phyloP scores from a whole-genome alignment of 495 filamentous ascomycete species.

The Apiosordaria backusii region DNA sequence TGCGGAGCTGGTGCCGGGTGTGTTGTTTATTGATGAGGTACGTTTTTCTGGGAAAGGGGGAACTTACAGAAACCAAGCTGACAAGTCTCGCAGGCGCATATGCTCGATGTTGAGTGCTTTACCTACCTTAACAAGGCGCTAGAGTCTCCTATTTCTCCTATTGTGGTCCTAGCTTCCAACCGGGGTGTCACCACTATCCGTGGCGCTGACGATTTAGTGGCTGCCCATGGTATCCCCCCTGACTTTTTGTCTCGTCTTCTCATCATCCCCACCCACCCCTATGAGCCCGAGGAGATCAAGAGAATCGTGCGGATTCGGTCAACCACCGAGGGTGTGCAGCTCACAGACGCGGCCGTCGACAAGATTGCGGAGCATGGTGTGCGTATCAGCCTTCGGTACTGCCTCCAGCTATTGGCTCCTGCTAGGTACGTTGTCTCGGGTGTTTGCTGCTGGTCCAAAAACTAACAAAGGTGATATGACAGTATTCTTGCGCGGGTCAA shows the following conservation, averaged over 20 bases:
- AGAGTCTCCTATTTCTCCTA: constrained; percentile 87
- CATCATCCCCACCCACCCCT: constrained; percentile 89
- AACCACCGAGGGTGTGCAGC: constrained; percentile 71
- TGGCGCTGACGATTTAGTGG: constrained; percentile 75
- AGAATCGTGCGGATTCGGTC: constrained; percentile 80
- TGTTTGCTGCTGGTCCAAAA: constrained; percentile 4
- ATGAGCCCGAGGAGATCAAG: constrained; percentile 80
- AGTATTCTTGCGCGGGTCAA: constrained; percentile 59
- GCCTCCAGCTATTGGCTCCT: constrained; percentile 86
- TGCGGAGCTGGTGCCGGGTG: constrained; percentile 94
- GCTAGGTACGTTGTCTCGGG: constrained; percentile 50
- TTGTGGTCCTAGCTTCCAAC: constrained; percentile 96
- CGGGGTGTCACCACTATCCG: constrained; percentile 86
- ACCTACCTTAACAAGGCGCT: constrained; percentile 97
- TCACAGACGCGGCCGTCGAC: constrained; percentile 78
- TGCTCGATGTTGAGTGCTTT: constrained; percentile 98
- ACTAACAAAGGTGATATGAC: constrained; percentile 12
- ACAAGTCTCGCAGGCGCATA: constrained; percentile 71
- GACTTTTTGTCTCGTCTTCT: constrained; percentile 89
- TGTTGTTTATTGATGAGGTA: constrained; percentile 98
- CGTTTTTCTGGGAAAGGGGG: constrained; percentile 20
- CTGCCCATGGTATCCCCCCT: constrained; percentile 88
- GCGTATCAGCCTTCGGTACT: constrained; percentile 85
- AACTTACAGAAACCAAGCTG: constrained; percentile 15
- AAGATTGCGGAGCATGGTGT: constrained; percentile 81